Base-by-base conservation (phyloP, 805 yeast genomes). In the Starmerella stellata region DNA sequence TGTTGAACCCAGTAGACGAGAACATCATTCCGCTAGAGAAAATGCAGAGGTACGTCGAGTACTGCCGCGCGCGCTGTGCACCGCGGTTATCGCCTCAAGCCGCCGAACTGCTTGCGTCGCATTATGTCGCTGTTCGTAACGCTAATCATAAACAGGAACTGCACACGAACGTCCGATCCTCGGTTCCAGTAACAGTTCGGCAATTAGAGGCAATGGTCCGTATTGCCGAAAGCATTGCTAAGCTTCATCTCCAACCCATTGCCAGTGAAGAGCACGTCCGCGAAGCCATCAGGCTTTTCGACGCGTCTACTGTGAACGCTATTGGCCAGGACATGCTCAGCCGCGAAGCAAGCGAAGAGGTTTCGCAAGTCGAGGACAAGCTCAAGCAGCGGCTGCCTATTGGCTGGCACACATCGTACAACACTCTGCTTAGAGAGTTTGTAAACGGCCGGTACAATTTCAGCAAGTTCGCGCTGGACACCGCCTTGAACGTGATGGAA, bases 231-330 rank as follows among this genome's bases (percentile, higher is more conserved):
- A 72, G 94, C 0, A 62, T 90, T 40, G 98, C 98, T 5, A 90
- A 90, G 58, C 57, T 90, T 42, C 75, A 75, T 40, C 62, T 90
- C 40, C 68, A 77, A 13, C 87, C 95, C 1, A 68, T 82, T 15
- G 96, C 95, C 3, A 69, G 73, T 7, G 90, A 74, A 50, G 76
- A 72, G 46, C 96, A 90, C 54, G 98, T 90, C 21, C 87, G 81
- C 51, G 98, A 90, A 56, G 95, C 96, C 0, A 80, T 90, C 44
- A 64, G 99, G 52, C 63, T 90, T 44, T 90, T 90, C 60, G 80
- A 80, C 44, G 95, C 98, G 0, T 90, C 98, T 1, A 90, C 99
- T 0, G 83, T 90, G 92, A 85, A 85, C 54, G 98, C 98, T 1
- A 87, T 81, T 9, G 71, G 68, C 35, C 76, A 74, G 53, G 74